These are phyloP conservation scores for Saccharomycopsis synnaedendra DNA, from an alignment of 805 yeast species.

Conservation along the genomic window DNA sequence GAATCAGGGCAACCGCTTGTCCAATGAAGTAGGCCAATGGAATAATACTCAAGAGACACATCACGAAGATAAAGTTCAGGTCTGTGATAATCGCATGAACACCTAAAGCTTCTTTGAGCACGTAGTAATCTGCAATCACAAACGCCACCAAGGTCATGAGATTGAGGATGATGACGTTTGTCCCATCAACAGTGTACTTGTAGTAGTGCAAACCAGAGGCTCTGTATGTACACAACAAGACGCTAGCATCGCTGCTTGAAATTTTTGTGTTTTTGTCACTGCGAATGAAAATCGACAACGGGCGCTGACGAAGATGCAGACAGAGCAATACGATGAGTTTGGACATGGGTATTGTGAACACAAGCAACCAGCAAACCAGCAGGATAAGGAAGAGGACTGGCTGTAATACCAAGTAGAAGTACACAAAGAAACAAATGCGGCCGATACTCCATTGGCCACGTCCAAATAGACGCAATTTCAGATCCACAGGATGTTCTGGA, in stretches of 20 bases:
- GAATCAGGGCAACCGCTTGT: conserved; percentile 97
- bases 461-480: conserved; percentile 57
- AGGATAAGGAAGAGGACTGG: conserved; percentile 54
- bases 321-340: conserved; percentile 59
- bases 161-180: conserved; percentile 86
- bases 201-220: conserved; percentile 89
- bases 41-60: conserved; percentile 74
- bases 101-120: conserved; percentile 39
- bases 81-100: conserved; percentile 38
- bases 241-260: conserved; percentile 33
- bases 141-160: conserved; percentile 68
- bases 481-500: conserved; percentile 19
- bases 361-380: conserved; percentile 64
- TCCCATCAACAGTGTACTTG: conserved; percentile 93
- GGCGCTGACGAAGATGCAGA: conserved; percentile 79
- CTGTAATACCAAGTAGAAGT: conserved; percentile 56
- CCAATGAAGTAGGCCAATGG: conserved; percentile 97
- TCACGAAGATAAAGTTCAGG: conserved; percentile 54
- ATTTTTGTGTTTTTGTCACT: conserved; percentile 31
- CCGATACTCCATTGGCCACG: conserved; percentile 88
- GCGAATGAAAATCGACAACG: conserved; percentile 74
- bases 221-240: conserved; percentile 82
- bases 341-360: conserved; percentile 90
- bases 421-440: conserved; percentile 60
- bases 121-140: conserved; percentile 68